phyloP scores from a whole-genome alignment of 305 asterid genomes.

The Fraxinus xanthoxyloides region DNA sequence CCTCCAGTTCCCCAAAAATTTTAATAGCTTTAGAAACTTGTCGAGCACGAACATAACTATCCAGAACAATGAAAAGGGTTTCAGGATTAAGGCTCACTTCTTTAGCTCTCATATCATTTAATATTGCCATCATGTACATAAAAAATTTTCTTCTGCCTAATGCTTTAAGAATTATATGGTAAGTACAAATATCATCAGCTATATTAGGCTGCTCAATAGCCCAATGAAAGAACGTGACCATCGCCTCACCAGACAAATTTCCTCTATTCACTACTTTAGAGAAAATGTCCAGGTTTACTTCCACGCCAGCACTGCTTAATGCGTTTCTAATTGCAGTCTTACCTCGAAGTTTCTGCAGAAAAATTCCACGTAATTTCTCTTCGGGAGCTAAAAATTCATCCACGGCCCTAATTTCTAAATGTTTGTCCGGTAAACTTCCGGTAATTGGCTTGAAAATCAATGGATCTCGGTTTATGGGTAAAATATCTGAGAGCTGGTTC shows the following conservation, averaged over 20 bases:
- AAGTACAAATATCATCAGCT: slow-evolving; percentile 24
- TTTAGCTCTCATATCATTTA: slow-evolving; percentile 45
- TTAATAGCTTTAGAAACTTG: slow-evolving; percentile 57
- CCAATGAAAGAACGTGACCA: slow-evolving; percentile 65
- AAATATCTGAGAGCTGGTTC: slow-evolving; percentile 59
- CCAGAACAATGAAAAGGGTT: slow-evolving; percentile 59
- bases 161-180: slow-evolving; percentile 55
- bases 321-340: slow-evolving; percentile 44
- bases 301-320: slow-evolving; percentile 42
- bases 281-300: slow-evolving; percentile 46
- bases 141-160: slow-evolving; percentile 78
- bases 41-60: slow-evolving; percentile 60
- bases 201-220: slow-evolving; percentile 50
- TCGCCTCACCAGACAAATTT: slow-evolving; percentile 55
- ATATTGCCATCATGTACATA: slow-evolving; percentile 51
- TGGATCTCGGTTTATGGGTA: slow-evolving; percentile 34
- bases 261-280: slow-evolving; percentile 65
- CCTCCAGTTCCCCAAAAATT: slow-evolving; percentile 51
- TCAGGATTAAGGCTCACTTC: slow-evolving; percentile 47
- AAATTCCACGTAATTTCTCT: slow-evolving; percentile 77
- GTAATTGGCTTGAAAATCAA: slow-evolving; percentile 23
- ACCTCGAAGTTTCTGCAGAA: slow-evolving; percentile 59
- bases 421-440: slow-evolving; percentile 14
- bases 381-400: slow-evolving; percentile 67
- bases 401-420: slow-evolving; percentile 23